Conservation (phyloP, 345 rosid genomes). For the Abelmoschus esculentus region DNA sequence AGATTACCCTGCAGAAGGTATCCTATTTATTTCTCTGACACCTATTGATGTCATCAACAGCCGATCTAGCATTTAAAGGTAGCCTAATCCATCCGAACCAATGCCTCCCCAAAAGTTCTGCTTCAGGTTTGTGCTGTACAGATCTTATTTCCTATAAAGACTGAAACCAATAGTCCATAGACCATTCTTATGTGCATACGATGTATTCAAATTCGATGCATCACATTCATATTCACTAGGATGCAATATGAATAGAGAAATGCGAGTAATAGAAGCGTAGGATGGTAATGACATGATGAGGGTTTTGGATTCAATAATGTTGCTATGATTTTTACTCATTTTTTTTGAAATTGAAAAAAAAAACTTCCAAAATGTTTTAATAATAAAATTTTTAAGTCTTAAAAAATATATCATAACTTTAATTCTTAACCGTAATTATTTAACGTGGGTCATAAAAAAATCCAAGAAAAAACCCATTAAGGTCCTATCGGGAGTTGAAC, state of each 20-base stretch:
- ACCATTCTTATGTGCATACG: constrained; percentile 18
- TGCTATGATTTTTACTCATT: too few relatives aligned
- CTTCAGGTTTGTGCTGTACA: constrained; percentile 6
- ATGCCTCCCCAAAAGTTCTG: not conserved
- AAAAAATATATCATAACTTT: too few relatives aligned
- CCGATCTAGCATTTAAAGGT: not conserved
- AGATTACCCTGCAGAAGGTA: not conserved
- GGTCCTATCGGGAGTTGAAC: constrained; percentile 98
- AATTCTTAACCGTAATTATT: too few relatives aligned
- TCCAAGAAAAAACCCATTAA: not conserved
- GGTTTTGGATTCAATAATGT: too few relatives aligned
- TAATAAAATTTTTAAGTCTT: too few relatives aligned
- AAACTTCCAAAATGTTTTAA: too few relatives aligned
- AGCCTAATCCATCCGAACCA: not conserved
- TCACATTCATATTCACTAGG: not conserved
- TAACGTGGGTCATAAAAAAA: too few relatives aligned
- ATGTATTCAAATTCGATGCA: constrained; percentile 1
- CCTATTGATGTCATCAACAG: not conserved
- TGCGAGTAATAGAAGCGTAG: too few relatives aligned
- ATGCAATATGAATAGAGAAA: too few relatives aligned
- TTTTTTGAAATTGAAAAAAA: too few relatives aligned
- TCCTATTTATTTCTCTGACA: not conserved
- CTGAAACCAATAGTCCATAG: not conserved
- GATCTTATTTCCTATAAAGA: not conserved
- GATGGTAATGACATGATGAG: too few relatives aligned